Conservation (phyloP, 805 yeast species). For the Saccharomycopsis selenospora region DNA sequence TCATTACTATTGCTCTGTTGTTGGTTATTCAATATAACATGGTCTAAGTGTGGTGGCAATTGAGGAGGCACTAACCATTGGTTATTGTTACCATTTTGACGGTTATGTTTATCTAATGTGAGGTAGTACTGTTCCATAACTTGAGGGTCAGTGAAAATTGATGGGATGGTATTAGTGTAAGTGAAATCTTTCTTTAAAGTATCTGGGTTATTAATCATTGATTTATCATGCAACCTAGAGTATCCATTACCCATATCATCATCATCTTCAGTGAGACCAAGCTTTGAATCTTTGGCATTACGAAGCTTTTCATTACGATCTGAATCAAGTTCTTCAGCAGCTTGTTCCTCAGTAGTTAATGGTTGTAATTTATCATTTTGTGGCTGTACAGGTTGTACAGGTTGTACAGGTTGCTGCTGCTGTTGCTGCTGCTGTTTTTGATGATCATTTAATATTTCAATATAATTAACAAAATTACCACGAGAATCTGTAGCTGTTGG, state of each 20-base stretch:
- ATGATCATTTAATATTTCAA: constrained; percentile 47
- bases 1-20: constrained; percentile 13
- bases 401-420: constrained; percentile 21
- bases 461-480: constrained; percentile 91
- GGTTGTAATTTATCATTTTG: constrained; percentile 7
- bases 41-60: constrained; percentile 92
- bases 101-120: constrained; percentile 65
- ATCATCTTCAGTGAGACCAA: constrained; percentile 58
- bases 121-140: constrained; percentile 78
- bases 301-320: constrained; percentile 21
- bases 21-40: constrained; percentile 73
- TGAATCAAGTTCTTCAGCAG: constrained; percentile 19
- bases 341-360: constrained; percentile 10
- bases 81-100: constrained; percentile 44
- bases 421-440: constrained; percentile 25
- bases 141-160: constrained; percentile 76
- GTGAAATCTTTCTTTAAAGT: constrained; percentile 24
- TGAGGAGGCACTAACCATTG: constrained; percentile 83
- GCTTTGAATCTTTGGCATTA: constrained; percentile 49
- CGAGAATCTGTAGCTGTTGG: constrained; percentile 98
- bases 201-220: constrained; percentile 26
- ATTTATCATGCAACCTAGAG: constrained; percentile 65
- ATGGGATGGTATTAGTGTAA: constrained; percentile 67
- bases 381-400: not conserved
- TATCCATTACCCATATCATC: constrained; percentile 83